Evolutionary conservation across 441 rosid genomes (phyloP).

Genomic region (Euphorbia schlechtendalii): DNA sequence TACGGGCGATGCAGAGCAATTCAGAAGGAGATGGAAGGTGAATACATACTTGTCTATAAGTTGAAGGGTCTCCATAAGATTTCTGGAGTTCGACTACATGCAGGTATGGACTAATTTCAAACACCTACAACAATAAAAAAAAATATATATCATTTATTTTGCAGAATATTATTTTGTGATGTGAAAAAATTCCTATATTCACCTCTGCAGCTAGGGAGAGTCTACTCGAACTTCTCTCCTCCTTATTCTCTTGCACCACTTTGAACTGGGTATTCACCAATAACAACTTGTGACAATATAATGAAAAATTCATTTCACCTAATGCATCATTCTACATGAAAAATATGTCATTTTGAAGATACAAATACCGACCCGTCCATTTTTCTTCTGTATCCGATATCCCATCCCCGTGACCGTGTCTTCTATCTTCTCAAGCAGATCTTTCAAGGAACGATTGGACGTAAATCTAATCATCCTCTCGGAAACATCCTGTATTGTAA

Average conservation of each 20-base stretch:
- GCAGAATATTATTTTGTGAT: neutral
- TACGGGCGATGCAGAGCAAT: too few relatives aligned
- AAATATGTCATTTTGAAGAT: neutral
- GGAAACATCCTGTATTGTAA: conserved; percentile 51
- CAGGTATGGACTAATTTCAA: conserved; percentile 75
- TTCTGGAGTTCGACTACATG: conserved; percentile 85
- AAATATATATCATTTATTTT: neutral
- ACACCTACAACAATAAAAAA: conserved; percentile 33
- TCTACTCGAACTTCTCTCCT: conserved; percentile 44
- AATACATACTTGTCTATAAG: conserved; percentile 67
- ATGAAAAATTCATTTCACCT: neutral
- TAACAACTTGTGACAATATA: neutral
- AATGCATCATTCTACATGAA: neutral
- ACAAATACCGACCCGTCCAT: conserved; percentile 53
- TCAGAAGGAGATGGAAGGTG: neutral
- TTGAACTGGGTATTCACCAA: conserved; percentile 41
- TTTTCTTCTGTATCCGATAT: conserved; percentile 74
- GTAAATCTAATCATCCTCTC: conserved; percentile 95
- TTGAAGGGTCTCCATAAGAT: conserved; percentile 67
- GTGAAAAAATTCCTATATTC: conserved; percentile 4
- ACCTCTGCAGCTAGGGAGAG: conserved; percentile 92
- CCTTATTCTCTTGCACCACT: conserved; percentile 58
- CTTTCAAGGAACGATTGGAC: conserved; percentile 65
- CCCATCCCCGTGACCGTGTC: conserved; percentile 73
- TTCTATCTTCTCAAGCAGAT: conserved; percentile 74